Evolutionary conservation across 2,329 filamentous ascomycete genomes (phyloP), one percentile per base, ranked within the genome.

Genomic region (Botryotinia narcissicola): DNA sequence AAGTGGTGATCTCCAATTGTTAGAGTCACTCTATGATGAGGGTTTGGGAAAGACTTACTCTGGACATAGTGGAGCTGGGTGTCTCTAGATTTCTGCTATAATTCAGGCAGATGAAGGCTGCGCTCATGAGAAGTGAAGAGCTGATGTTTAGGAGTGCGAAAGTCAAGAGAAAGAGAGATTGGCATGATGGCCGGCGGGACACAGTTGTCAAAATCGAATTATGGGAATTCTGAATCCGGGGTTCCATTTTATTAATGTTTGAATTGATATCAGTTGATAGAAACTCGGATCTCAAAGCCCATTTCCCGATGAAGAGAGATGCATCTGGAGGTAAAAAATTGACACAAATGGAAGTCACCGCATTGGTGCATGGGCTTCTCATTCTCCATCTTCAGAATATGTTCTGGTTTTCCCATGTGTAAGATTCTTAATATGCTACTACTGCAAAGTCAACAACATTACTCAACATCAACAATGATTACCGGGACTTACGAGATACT

Each of bases 61-160:
- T 54, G n/a, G 64, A 37, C 35, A 68, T 68, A n/a, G 25, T 48
- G 18, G 40, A 68, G 25, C 64, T 54, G 35, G 16, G 16, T 29
- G 35, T 29, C 29, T 54, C 46, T 9, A 68, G 46, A 18, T 29
- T 22, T 54, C 35, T 68, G 64, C 46, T 54, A 37, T 54, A 40
- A 37, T 54, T 68, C 10, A 68, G 46, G 35, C 32, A 42, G 64
- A 68, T 68, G 35, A 40, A 54, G 4, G 64, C 40, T 40, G 35
- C 25, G 18, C 46, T 40, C 46, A 68, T 54, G 64, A 68, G 64
- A 12, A 68, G 46, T 42, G 64, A 68, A 57, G 64, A 68, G 16
- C 25, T 57, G 64, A 37, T 42, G 16, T 67, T 40, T 25, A 67
- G 14, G 32, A 54, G 32, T 35, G 32, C 8, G 64, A 67, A 14